These are phyloP conservation scores for Phytophthora brassicae DNA, from an alignment of 352 stramenopile species.

Conservation along the genomic window DNA sequence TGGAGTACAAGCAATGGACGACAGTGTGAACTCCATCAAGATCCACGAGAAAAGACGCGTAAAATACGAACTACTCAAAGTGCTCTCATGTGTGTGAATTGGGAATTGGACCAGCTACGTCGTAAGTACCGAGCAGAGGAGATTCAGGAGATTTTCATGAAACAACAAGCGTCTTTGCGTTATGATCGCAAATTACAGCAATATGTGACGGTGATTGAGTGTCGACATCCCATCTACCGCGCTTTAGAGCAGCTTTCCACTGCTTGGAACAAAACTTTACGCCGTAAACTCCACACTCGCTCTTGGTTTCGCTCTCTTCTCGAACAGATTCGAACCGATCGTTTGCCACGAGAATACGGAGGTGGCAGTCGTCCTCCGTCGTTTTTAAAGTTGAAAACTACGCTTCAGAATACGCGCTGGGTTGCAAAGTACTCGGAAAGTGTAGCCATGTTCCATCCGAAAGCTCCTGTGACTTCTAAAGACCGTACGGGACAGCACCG, in stretches of 20 bases:
- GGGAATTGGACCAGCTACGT: conserved; percentile 87
- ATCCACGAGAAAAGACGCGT: conserved; percentile 44
- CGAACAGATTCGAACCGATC: conserved; percentile 76
- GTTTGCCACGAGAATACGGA: conserved; percentile 39
- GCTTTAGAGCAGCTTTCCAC: conserved; percentile 46
- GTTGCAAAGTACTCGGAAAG: conserved; percentile 62
- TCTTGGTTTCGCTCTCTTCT: conserved; percentile 91
- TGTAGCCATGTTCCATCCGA: conserved; percentile 64
- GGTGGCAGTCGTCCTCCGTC: conserved; percentile 36
- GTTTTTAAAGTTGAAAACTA: conserved; percentile 86
- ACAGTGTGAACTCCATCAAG: conserved; percentile 67
- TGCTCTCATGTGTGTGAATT: conserved; percentile 91
- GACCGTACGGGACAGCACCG: conserved; percentile 43
- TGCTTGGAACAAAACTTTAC: conserved; percentile 88
- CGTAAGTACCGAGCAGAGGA: conserved; percentile 89
- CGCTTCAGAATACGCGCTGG: conserved; percentile 75
- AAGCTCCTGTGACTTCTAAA: conserved; percentile 81
- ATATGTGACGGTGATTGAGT: conserved; percentile 90
- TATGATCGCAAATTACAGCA: conserved; percentile 87
- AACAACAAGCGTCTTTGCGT: conserved; percentile 81
- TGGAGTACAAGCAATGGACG: conserved; percentile 90
- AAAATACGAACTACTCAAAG: conserved; percentile 65
- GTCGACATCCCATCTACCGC: conserved; percentile 92
- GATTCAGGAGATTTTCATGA: conserved; percentile 93
- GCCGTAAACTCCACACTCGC: conserved; percentile 80